Evolutionary conservation across 2,329 filamentous ascomycete genomes (phyloP), one percentile per base, ranked within the genome.

Genomic region (Trichophyton verrucosum): DNA sequence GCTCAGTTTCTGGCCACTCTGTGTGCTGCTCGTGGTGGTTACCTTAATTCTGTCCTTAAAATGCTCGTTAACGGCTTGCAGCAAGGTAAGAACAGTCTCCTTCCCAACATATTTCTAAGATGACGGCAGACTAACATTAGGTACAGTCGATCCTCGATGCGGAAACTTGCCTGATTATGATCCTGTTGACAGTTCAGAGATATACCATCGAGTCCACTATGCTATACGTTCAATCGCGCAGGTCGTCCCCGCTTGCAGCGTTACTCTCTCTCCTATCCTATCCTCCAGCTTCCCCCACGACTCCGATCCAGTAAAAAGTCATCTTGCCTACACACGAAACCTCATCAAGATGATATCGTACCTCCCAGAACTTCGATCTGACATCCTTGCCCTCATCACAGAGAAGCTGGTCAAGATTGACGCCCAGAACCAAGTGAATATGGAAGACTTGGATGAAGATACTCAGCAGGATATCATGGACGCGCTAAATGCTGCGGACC

Each of bases 371-470:
- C 76, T 96, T 40, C 86, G 86, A 63, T 83, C 87, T 6, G 88
- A 95, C 63, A 85, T 97, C 24, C 81, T 96, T 64, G 86, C 90
- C 61, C 77, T 95, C 11, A 87, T 97, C 56, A 87, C 91, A 47
- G 88, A 92, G 66, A 86, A 89, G 64, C 80, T 97, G 6, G 89
- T 97, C 68, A 94, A 94, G 74, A 89, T 97, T 62, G 94, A 99
- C 71, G 90, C 95, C 0, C 89, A 96, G 71, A 94, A 97, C 73
- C 92, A 96, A 74, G 83, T 91, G 57, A 91, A 97, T 68, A 78
- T 97, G 68, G 91, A 97, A 64, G 91, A 97, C 67, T 77, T 96
- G 63, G 92, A 96, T 64, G 92, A 97, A 64, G 89, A 95, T 60
- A 80, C 90, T 8, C 88, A 90, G 60, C 85, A 91, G 24, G 84